Evolutionary conservation across 371 early-diverging fungal genomes (phyloP).

Genomic region (Lichtheimia ornata): DNA sequence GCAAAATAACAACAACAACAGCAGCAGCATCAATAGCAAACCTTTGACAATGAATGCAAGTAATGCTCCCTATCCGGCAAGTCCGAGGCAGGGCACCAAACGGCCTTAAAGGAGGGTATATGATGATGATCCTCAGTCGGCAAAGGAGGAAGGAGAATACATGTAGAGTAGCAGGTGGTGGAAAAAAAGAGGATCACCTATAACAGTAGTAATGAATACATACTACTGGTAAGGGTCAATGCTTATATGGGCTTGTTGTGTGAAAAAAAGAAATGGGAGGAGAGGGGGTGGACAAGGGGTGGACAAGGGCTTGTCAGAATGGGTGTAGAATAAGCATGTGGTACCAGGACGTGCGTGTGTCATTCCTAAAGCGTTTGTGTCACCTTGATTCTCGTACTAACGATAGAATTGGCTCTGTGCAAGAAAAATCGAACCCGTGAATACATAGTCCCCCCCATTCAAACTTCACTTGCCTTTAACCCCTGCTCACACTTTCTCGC

Average conservation of each 20-base stretch:
- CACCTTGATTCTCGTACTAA: slow-evolving; percentile 10
- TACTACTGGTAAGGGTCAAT: too few relatives aligned
- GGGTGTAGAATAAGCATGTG: slow-evolving; percentile 1
- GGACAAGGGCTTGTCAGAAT: slow-evolving; percentile 2
- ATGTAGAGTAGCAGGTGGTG: not conserved
- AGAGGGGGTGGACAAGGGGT: not conserved
- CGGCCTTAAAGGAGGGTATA: not conserved
- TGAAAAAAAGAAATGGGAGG: not conserved
- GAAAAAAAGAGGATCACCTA: not conserved
- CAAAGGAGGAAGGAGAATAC: not conserved
- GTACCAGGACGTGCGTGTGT: slow-evolving; percentile 11
- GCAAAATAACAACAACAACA: not conserved
- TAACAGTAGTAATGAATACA: too few relatives aligned
- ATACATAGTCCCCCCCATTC: not conserved
- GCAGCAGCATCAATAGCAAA: not conserved
- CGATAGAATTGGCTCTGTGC: not conserved
- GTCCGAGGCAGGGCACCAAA: not conserved
- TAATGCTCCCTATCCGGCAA: not conserved
- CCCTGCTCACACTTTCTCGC: slow-evolving; percentile 1
- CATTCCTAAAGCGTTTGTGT: slow-evolving; percentile 19
- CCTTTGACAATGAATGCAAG: not conserved
- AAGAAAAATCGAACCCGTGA: slow-evolving; percentile 9
- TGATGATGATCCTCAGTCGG: not conserved
- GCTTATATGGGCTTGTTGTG: not conserved
- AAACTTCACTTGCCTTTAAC: not conserved